Base-by-base conservation (phyloP, 768 basidiomycete species). In the Auriscalpium orientale region DNA sequence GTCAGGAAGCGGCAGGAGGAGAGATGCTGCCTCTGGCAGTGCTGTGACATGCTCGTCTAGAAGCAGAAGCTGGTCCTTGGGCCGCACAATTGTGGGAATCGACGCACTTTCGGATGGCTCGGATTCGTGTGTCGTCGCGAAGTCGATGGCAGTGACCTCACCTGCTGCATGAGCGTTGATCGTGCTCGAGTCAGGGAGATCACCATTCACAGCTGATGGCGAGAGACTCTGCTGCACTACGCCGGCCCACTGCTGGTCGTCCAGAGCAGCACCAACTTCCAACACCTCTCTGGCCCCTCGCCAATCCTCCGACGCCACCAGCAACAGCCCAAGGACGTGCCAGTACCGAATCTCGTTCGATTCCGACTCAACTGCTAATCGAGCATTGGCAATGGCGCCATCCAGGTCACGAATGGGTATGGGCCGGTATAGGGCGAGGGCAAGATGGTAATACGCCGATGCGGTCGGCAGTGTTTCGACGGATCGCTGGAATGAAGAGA, bases 241-340 rank as follows among this genome's bases (percentile, higher is more conserved):
- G 2, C 66, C 69, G 13, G 69, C 70, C 37, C 65, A 64, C 8
- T 68, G 70, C n/a, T 74, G 73, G 11, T 71, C 71, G 12, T 73
- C 77, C 22, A 87, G 65, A 3, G 70, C 80, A 2, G 86, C 79
- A 22, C 89, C 95, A n/a, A 83, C 75, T 53, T 93, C 89, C 40
- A 95, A 69, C 4, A 94, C 83, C 57, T 83, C 83, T 35, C 73
- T 73, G 0, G 95, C 92, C 11, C 85, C 88, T 36, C 70, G 71
- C 89, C 91, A 91, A 61, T 92, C 84, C 59, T 87, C 90, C 33
- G 76, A 73, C 9, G 88, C 85, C 0, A 84, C 83, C n/a, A 95
- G 75, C 11, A 95, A 69, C 5, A 98, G 72, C 0, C 89, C 92
- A 0, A 98, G 77, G 15, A 98, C 79, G 70, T 98, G 95, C 95